Conservation (phyloP, 371 early-diverging fungal species). For the Lichtheimia ornata region DNA sequence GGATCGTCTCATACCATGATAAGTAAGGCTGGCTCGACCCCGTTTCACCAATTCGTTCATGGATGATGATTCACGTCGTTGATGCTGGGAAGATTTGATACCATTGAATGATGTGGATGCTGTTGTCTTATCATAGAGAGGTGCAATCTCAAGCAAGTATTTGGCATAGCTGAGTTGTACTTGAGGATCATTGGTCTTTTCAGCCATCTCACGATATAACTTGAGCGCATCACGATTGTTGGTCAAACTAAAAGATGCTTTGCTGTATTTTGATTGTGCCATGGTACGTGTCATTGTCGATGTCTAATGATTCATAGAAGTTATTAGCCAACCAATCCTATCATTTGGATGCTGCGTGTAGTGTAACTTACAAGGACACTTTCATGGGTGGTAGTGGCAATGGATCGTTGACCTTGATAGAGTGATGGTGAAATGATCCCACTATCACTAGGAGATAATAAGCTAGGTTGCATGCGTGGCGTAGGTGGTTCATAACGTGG, state of each 20-base stretch:
- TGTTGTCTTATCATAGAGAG: conserved; percentile 13
- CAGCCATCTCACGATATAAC: conserved; percentile 70
- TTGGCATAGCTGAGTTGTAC: conserved; percentile 82
- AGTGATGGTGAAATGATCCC: conserved; percentile 8
- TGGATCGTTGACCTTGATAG: conserved; percentile 8
- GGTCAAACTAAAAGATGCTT: conserved; percentile 54
- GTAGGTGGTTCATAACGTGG: too few relatives aligned
- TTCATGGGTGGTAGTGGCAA: conserved; percentile 10
- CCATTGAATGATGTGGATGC: background rate
- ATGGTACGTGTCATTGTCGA: conserved; percentile 11
- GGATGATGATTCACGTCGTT: background rate
- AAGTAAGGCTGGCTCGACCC: conserved; percentile 6
- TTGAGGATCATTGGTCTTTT: conserved; percentile 69
- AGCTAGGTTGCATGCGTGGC: too few relatives aligned
- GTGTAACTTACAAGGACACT: conserved; percentile 10
- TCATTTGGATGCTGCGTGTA: background rate
- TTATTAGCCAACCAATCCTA: background rate
- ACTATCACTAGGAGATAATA: conserved; percentile 6
- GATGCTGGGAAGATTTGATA: background rate
- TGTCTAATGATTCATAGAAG: background rate
- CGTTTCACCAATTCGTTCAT: conserved; percentile 11
- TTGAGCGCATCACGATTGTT: conserved; percentile 52
- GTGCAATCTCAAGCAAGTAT: conserved; percentile 61
- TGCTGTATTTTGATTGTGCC: conserved; percentile 22
- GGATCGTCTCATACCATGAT: background rate